These are phyloP conservation scores for Centella asiatica DNA, from an alignment of 129 eudicot genomes.

Conservation along the genomic window DNA sequence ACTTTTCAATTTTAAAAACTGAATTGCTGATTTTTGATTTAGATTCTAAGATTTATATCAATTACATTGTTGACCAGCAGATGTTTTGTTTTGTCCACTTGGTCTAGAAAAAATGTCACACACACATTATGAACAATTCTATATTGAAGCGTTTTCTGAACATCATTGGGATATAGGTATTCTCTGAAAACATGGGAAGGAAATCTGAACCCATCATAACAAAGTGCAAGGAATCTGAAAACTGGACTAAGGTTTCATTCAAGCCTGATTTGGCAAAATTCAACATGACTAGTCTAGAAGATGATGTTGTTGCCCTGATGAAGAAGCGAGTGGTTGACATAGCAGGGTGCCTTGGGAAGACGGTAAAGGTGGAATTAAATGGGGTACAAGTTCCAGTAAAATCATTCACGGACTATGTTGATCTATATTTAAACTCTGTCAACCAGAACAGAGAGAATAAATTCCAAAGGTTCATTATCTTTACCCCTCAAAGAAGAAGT, in stretches of 20 bases:
- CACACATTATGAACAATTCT: too few relatives aligned
- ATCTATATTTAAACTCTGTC: slow-evolving; percentile 51
- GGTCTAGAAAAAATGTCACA: too few relatives aligned
- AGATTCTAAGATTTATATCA: too few relatives aligned
- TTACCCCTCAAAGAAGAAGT: neutral
- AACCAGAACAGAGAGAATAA: slow-evolving; percentile 21
- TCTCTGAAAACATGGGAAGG: slow-evolving; percentile 71
- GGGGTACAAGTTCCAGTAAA: slow-evolving; percentile 63
- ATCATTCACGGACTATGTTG: slow-evolving; percentile 59
- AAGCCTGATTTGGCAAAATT: slow-evolving; percentile 85
- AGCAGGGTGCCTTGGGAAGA: slow-evolving; percentile 85
- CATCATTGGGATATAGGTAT: slow-evolving; percentile 41
- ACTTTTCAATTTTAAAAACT: too few relatives aligned
- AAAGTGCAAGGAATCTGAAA: slow-evolving; percentile 77
- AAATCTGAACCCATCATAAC: slow-evolving; percentile 64
- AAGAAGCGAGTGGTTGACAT: slow-evolving; percentile 83
- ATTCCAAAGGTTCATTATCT: slow-evolving; percentile 29
- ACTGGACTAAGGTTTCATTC: slow-evolving; percentile 90
- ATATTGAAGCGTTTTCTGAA: too few relatives aligned
- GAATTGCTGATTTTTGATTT: too few relatives aligned
- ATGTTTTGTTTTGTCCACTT: too few relatives aligned
- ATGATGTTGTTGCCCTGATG: slow-evolving; percentile 94
- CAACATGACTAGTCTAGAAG: slow-evolving; percentile 63
- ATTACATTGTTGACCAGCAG: too few relatives aligned
- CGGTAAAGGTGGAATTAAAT: slow-evolving; percentile 70